Base-by-base conservation (phyloP, 345 rosid genomes). In the Durio zibethinus region DNA sequence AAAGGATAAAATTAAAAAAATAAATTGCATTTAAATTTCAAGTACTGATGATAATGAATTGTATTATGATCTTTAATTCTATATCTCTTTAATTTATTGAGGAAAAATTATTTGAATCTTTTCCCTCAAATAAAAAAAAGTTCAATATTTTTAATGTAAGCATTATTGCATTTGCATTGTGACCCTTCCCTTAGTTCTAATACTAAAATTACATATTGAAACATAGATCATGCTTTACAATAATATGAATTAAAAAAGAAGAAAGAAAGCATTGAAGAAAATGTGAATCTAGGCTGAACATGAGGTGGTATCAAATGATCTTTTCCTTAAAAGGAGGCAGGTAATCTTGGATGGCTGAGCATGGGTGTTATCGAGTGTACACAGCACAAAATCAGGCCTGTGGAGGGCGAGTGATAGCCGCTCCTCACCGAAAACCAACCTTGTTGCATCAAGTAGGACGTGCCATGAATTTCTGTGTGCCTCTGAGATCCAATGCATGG, bases 401-500 rank as follows among this genome's bases (percentile, higher is more conserved):
- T 89, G 90, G 33, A 91, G 93, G 36, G 92, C 86, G 18, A 91
- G 87, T 23, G 87, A 85, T 69, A 88, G 54, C 73, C 84, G 65
- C 69, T 88, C 89, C 86, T 84, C 79, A 6, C 90, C 88, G 4
- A 78, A 84, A 36, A 79, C 89, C 35, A 88, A 80, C 21, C 84
- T 83, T 10, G 90, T 85, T 7, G 93, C 88, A 31, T 91, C 96
- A 0, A 89, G 84, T 69, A 91, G 85, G 20, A 89, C 93, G 18
- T 89, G 95, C 95, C 93, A 91, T 11, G 90, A 86, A 74, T 86
- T 91, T 74, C 95, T 67, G 53, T 91, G 95, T 7, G 91, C 95
- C 77, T 91, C 91, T 1, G 93, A 89, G 10, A 89, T 85, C 91
- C 91, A 89, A 61, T 91, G 93, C 91, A 86, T 89, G 0, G 93